phyloP scores from a whole-genome alignment of 2,329 filamentous ascomycete species.

The Gyromitra esculenta region DNA sequence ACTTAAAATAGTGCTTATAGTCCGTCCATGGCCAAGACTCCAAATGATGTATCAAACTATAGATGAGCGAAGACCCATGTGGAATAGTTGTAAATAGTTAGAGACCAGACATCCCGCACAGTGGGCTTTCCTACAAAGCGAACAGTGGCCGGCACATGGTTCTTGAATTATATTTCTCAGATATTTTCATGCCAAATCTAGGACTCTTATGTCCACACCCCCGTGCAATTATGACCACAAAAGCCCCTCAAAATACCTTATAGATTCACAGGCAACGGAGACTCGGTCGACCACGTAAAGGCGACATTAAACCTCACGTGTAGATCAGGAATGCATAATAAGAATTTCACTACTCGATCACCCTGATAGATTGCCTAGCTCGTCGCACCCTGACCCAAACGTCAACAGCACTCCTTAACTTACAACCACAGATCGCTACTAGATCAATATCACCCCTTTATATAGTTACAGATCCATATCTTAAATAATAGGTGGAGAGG shows the following conservation, averaged over 20 bases:
- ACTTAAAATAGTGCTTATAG: slow-evolving; percentile 7
- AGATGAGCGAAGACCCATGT: background rate
- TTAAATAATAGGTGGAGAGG: background rate
- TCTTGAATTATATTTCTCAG: slow-evolving; percentile 26
- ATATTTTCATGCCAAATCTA: background rate
- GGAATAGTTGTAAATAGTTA: slow-evolving; percentile 15
- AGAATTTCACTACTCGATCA: background rate
- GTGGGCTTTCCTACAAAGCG: background rate
- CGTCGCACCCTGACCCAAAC: no score
- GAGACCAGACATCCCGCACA: background rate
- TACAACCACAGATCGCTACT: background rate
- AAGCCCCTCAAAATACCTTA: background rate
- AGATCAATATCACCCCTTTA: background rate
- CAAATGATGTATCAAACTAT: background rate
- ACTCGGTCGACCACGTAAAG: background rate
- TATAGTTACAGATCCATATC: background rate
- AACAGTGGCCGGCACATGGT: slow-evolving; percentile 16
- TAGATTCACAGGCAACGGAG: background rate
- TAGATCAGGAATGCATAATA: background rate
- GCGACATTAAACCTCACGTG: background rate
- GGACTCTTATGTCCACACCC: no score
- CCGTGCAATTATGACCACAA: background rate
- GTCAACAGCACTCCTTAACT: background rate
- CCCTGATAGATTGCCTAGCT: no score
- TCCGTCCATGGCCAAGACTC: background rate